phyloP scores from a whole-genome alignment of 2,329 filamentous ascomycete species.

The Fusarium secorum region DNA sequence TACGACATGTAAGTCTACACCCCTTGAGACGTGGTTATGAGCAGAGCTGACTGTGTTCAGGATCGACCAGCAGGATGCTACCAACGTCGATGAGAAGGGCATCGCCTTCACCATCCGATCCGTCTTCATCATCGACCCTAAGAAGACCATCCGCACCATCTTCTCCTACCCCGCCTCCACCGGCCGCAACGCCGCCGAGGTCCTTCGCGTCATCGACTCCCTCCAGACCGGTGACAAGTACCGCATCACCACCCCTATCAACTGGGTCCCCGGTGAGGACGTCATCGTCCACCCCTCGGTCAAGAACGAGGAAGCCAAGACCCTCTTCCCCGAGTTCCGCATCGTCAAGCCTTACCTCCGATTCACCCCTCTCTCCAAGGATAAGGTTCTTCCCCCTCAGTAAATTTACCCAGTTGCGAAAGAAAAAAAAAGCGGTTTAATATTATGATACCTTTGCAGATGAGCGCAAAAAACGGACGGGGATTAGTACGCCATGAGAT shows the following conservation, averaged over 20 bases:
- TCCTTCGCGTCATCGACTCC: slow-evolving; percentile 80
- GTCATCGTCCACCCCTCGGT: slow-evolving; percentile 89
- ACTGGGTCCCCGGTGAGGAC: slow-evolving; percentile 89
- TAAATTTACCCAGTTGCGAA: slow-evolving; percentile 5
- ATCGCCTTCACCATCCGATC: slow-evolving; percentile 94
- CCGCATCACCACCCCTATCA: slow-evolving; percentile 86
- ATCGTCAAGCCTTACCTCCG: slow-evolving; percentile 77
- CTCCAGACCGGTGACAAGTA: slow-evolving; percentile 87
- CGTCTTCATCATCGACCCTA: slow-evolving; percentile 93
- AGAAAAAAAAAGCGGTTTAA: slow-evolving; percentile 9
- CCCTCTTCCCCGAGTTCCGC: slow-evolving; percentile 82
- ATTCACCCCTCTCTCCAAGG: slow-evolving; percentile 72
- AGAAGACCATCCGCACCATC: slow-evolving; percentile 91
- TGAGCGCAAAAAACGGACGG: slow-evolving; percentile 17
- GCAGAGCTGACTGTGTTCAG: slow-evolving; percentile 44
- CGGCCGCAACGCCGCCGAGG: slow-evolving; percentile 82
- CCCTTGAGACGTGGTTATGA: no score
- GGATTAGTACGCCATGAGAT: slow-evolving; percentile 28
- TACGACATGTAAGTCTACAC: slow-evolving; percentile 74
- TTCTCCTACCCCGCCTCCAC: slow-evolving; percentile 93
- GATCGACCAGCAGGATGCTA: slow-evolving; percentile 81
- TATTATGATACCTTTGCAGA: slow-evolving; percentile 39
- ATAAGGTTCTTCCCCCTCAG: slow-evolving; percentile 43
- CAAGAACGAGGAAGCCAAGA: slow-evolving; percentile 84
- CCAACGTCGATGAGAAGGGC: slow-evolving; percentile 81